phyloP scores from a whole-genome alignment of 345 rosid genomes.

The Ceriops tagal region DNA sequence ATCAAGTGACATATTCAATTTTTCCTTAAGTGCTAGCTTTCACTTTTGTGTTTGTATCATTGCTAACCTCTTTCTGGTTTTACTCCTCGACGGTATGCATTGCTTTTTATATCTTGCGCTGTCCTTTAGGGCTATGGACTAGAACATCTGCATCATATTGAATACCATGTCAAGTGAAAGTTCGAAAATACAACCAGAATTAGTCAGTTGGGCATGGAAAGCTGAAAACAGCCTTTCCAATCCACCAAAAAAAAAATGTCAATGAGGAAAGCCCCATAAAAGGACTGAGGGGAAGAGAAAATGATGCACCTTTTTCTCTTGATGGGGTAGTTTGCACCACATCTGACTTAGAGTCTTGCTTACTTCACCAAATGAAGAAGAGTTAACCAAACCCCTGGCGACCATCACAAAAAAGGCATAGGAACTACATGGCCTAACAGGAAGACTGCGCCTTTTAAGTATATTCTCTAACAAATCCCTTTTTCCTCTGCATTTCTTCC shows the following conservation, averaged over 20 bases:
- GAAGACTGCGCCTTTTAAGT: constrained; percentile 11
- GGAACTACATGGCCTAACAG: constrained; percentile 17
- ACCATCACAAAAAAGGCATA: constrained; percentile 12
- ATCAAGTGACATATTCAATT: no score
- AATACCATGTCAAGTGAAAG: not conserved
- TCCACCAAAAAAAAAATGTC: no score
- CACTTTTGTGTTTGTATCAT: no score
- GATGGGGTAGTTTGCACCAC: constrained; percentile 4
- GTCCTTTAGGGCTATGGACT: constrained; percentile 9
- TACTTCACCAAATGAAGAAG: constrained; percentile 8
- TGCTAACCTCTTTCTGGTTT: not conserved
- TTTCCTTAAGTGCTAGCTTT: no score
- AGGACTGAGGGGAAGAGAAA: no score
- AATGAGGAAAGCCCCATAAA: no score
- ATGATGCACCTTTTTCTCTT: constrained; percentile 9
- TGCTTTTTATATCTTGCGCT: constrained; percentile 20
- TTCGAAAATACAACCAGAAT: no score
- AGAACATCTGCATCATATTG: not conserved
- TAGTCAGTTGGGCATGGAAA: no score
- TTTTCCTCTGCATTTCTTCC: not conserved
- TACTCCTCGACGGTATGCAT: constrained; percentile 1
- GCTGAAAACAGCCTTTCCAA: no score
- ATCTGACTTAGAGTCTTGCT: constrained; percentile 17
- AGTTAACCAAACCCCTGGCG: constrained; percentile 3
- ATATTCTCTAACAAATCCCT: constrained; percentile 6